Conservation (phyloP, 192 early-diverging fungal genomes). For the Rhizophagus sp. region DNA sequence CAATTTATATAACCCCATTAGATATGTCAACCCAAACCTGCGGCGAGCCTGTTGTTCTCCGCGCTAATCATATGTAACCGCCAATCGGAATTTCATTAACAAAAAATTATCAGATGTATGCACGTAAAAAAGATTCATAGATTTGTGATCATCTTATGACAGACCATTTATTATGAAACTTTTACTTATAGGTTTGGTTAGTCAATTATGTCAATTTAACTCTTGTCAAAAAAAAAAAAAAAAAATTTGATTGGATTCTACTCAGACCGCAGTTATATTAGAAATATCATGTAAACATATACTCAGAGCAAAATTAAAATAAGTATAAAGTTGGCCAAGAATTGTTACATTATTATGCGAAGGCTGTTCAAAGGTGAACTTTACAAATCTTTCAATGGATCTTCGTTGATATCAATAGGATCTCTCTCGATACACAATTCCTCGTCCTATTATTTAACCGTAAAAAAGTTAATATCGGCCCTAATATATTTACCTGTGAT, state of each 20-base stretch:
- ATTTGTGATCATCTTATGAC: background rate
- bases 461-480: background rate
- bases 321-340: no score
- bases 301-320: no score
- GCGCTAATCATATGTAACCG: background rate
- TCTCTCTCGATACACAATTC: conserved; percentile 14
- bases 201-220: no score
- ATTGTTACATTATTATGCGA: no score
- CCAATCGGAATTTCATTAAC: no score
- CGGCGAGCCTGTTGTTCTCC: background rate
- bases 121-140: background rate
- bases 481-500: background rate
- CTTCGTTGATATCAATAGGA: background rate
- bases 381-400: conserved; percentile 14
- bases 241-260: background rate
- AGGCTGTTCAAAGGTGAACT: background rate
- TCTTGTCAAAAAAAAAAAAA: no score
- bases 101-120: no score
- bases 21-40: background rate
- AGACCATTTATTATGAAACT: background rate
- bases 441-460: background rate
- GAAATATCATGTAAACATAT: no score
- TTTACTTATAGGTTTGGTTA: no score
- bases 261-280: no score
- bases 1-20: background rate